A percentile compares a stretch with the other conserved stretches of the same genome.
These are phyloP conservation scores for Zizania latifolia DNA, from an alignment of 176 grass and related monocot genomes.

Conservation along the genomic window DNA sequence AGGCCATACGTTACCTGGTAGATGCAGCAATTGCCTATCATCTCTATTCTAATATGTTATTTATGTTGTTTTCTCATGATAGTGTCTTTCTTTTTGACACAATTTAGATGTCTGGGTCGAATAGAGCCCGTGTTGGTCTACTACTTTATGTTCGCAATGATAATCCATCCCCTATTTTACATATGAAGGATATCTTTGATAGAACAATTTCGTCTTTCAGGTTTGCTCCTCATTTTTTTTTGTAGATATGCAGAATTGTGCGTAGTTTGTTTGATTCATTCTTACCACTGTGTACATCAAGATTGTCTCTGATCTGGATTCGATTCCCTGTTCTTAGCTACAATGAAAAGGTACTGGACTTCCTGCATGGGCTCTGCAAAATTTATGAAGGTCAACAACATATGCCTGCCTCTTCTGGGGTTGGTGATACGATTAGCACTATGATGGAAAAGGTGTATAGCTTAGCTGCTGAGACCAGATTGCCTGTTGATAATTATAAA, in stretches of 20 bases:
- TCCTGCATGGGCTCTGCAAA: slow-evolving; percentile 65
- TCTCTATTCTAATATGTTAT: slow-evolving; percentile 13
- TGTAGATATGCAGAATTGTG: neutral
- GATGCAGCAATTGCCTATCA: slow-evolving; percentile 6
- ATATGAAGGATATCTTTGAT: slow-evolving; percentile 72
- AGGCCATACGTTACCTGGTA: slow-evolving; percentile 85
- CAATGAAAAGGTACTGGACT: slow-evolving; percentile 70
- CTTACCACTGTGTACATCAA: slow-evolving; percentile 4
- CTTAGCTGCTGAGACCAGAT: slow-evolving; percentile 59
- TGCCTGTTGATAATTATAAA: slow-evolving; percentile 74
- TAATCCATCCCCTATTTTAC: slow-evolving; percentile 45
- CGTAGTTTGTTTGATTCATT: neutral
- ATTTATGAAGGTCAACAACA: slow-evolving; percentile 68
- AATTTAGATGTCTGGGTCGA: slow-evolving; percentile 57
- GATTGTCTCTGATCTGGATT: slow-evolving; percentile 21
- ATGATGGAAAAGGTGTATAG: slow-evolving; percentile 67
- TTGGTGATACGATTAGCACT: slow-evolving; percentile 37
- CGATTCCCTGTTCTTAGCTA: slow-evolving; percentile 54
- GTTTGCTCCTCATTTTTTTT: slow-evolving; percentile 34
- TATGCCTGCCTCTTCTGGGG: slow-evolving; percentile 32
- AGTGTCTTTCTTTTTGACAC: slow-evolving; percentile 24
- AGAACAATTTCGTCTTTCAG: slow-evolving; percentile 71
- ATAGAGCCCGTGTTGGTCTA: slow-evolving; percentile 79
- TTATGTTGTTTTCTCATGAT: slow-evolving; percentile 25
- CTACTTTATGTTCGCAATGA: slow-evolving; percentile 49